A percentile compares a stretch with the other conserved stretches of the same genome.
These are phyloP conservation scores for Phanerodontia chrysosporium DNA, from an alignment of 768 basidiomycete genomes.

Conservation along the genomic window DNA sequence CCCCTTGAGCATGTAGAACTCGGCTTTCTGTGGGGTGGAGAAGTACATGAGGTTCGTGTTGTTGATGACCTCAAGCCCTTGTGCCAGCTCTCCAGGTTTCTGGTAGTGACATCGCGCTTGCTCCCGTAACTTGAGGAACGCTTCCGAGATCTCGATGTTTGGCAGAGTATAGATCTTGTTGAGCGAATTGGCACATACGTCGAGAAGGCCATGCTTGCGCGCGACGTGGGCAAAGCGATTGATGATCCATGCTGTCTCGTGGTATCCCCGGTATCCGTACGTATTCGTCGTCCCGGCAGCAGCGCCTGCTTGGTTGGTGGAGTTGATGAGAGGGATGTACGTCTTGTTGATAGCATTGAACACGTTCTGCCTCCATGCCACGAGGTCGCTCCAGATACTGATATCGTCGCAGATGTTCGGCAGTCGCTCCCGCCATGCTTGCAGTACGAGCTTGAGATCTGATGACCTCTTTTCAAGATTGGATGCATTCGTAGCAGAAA, in stretches of 20 bases:
- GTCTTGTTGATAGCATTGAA: conserved; percentile 96
- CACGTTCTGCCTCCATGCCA: conserved; percentile 98
- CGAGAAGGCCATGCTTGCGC: conserved; percentile 91
- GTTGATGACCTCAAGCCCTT: conserved; percentile 97
- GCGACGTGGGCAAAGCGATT: conserved; percentile 99
- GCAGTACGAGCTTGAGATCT: conserved; percentile 93
- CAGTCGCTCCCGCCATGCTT: conserved; percentile 94
- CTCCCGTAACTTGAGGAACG: conserved; percentile 96
- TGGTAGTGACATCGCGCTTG: conserved; percentile 98
- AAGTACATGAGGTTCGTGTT: conserved; percentile 99
- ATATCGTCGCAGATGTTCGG: conserved; percentile 97
- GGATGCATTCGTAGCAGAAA: conserved; percentile 78
- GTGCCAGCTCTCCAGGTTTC: conserved; percentile 87
- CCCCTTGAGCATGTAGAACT: conserved; percentile 97
- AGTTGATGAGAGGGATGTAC: conserved; percentile 83
- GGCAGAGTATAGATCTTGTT: conserved; percentile 98
- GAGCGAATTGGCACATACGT: conserved; percentile 91
- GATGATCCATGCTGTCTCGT: conserved; percentile 99
- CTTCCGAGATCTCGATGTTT: conserved; percentile 99
- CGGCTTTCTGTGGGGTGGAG: conserved; percentile 89
- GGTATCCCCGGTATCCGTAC: conserved; percentile 92
- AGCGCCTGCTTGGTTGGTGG: conserved; percentile 43
- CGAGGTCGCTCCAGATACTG: conserved; percentile 98
- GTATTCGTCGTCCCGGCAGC: conserved; percentile 64
- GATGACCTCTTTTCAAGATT: conserved; percentile 94